phyloP scores from a whole-genome alignment of 1,139 yeast genomes.

The Taphrina populina region DNA sequence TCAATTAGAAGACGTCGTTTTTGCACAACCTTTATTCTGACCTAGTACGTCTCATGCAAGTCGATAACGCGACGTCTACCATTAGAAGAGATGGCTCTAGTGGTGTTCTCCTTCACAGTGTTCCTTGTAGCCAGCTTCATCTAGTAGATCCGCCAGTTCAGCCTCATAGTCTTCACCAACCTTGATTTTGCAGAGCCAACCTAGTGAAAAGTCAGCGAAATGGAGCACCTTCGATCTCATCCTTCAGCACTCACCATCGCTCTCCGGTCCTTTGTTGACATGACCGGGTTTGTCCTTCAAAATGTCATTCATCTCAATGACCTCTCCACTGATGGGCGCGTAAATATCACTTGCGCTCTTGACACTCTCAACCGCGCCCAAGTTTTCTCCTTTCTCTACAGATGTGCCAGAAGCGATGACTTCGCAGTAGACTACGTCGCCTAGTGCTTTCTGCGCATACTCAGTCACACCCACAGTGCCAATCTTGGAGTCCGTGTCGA shows the following conservation, averaged over 20 bases:
- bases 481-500: conserved; percentile 71
- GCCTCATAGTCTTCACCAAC: conserved; percentile 47
- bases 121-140: conserved; percentile 56
- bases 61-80: no score
- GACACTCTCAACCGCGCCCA: conserved; percentile 93
- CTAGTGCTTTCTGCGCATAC: conserved; percentile 96
- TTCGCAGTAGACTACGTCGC: conserved; percentile 94
- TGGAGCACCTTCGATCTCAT: no score
- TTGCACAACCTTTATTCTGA: no score
- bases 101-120: conserved; percentile 30
- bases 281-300: conserved; percentile 72
- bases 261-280: conserved; percentile 73
- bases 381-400: conserved; percentile 71
- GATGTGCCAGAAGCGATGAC: conserved; percentile 72
- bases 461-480: conserved; percentile 73
- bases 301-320: conserved; percentile 66
- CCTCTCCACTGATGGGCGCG: conserved; percentile 78
- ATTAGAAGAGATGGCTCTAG: no score
- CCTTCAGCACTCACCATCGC: conserved; percentile 11
- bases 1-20: no score
- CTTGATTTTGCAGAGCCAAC: conserved; percentile 84
- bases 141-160: conserved; percentile 51
- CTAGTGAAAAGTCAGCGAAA: conserved; percentile 51
- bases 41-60: no score
- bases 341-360: conserved; percentile 93